phyloP scores from a whole-genome alignment of 108 stramenopile species.

The Skeletonema potamos region DNA sequence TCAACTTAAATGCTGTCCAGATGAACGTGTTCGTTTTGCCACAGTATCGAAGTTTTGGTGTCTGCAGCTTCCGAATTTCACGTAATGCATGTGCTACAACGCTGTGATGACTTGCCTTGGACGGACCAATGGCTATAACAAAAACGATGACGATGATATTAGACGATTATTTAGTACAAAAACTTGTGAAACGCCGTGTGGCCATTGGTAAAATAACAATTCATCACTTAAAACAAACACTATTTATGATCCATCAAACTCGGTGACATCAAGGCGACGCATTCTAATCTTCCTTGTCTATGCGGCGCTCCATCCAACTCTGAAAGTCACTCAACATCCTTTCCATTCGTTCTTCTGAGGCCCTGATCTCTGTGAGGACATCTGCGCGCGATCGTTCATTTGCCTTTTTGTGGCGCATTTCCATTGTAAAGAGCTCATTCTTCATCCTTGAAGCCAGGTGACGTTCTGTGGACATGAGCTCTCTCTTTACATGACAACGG shows the following conservation, averaged over 20 bases:
- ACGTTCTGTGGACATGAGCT: constrained; percentile 43
- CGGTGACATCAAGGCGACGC: background rate
- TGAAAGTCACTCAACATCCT: constrained; percentile 45
- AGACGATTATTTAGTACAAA: background rate
- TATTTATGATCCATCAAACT: background rate
- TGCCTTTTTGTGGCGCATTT: constrained; percentile 40
- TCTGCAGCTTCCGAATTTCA: background rate
- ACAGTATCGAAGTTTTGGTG: background rate
- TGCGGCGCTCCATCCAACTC: constrained; percentile 43
- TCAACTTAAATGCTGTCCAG: background rate
- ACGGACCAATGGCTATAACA: no score
- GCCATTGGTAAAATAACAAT: background rate
- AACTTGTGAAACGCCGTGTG: background rate
- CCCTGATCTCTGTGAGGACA: constrained; percentile 51
- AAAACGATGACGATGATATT: background rate
- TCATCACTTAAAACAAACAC: background rate
- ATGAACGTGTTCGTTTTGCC: background rate
- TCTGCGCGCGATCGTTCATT: constrained; percentile 44
- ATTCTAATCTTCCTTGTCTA: constrained; percentile 17
- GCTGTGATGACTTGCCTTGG: background rate
- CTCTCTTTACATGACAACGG: constrained; percentile 45
- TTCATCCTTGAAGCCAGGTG: constrained; percentile 33
- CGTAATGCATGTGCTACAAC: background rate
- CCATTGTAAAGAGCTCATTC: constrained; percentile 42
- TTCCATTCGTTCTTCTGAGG: constrained; percentile 49